Conservation (phyloP, 106 monocot genomes). For the Apostasia ramifera region DNA sequence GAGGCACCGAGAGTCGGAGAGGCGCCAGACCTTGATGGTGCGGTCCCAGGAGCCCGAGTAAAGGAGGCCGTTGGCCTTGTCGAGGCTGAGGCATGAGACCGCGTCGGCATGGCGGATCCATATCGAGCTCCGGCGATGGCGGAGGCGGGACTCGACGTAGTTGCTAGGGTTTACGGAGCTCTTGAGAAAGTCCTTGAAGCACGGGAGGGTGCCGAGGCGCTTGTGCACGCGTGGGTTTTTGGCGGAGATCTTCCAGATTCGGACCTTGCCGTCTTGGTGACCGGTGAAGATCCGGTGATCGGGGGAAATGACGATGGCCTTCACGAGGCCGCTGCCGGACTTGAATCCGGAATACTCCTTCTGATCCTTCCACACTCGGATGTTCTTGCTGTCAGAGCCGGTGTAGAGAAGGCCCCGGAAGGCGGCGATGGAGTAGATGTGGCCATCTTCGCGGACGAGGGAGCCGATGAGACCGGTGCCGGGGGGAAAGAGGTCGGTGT, state of each 20-base stretch:
- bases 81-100: conserved; percentile 42
- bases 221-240: conserved; percentile 26
- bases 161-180: conserved; percentile 20
- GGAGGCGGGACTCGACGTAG: conserved; percentile 8
- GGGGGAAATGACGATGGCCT: conserved; percentile 53
- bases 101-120: conserved; percentile 58
- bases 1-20: conserved; percentile 43
- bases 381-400: conserved; percentile 72
- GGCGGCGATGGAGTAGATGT: conserved; percentile 62
- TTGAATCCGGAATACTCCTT: conserved; percentile 43
- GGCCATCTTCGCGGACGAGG: conserved; percentile 56
- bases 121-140: conserved; percentile 5
- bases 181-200: conserved; percentile 34
- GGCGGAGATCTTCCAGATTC: conserved; percentile 33
- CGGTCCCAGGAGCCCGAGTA: conserved; percentile 78
- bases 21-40: conserved; percentile 63
- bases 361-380: conserved; percentile 49
- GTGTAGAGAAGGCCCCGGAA: conserved; percentile 50
- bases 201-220: conserved; percentile 27
- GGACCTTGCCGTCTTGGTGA: conserved; percentile 63
- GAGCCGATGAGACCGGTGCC: conserved; percentile 35
- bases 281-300: conserved; percentile 50
- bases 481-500: conserved; percentile 13
- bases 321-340: conserved; percentile 51
- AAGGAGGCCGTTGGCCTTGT: conserved; percentile 32